Evolutionary conservation across 2,329 filamentous ascomycete genomes (phyloP).

Genomic region (Daldinia sp.): DNA sequence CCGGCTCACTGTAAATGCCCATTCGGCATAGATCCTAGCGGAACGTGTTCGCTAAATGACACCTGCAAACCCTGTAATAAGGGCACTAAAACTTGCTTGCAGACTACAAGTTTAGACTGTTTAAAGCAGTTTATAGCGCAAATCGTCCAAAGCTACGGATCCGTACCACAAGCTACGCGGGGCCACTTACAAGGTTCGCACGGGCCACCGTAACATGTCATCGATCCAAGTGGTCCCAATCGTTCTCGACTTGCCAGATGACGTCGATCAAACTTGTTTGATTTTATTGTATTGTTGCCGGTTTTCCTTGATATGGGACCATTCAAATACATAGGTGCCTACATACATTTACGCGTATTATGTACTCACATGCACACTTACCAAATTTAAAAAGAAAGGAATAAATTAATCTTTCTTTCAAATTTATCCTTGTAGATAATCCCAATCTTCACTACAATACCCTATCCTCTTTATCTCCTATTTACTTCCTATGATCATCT

Average conservation of each 20-base stretch:
- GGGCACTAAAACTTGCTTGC: slow-evolving; percentile 15
- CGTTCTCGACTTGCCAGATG: slow-evolving; percentile 34
- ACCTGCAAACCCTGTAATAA: neutral
- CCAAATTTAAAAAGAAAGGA: neutral
- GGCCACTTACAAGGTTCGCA: slow-evolving; percentile 17
- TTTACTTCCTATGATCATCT: neutral
- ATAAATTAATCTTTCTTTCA: neutral
- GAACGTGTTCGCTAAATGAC: slow-evolving; percentile 7
- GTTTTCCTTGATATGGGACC: slow-evolving; percentile 37
- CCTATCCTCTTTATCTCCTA: neutral
- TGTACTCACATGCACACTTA: neutral
- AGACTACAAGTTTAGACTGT: slow-evolving; percentile 5
- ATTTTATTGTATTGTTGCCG: slow-evolving; percentile 13
- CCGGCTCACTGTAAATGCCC: neutral
- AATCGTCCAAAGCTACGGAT: slow-evolving; percentile 10
- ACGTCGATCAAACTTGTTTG: slow-evolving; percentile 42
- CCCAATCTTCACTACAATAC: neutral
- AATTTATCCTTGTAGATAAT: neutral
- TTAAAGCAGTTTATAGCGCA: slow-evolving; percentile 35
- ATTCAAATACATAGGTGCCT: too few species aligned
- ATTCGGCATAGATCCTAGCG: slow-evolving; percentile 12
- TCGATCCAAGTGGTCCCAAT: slow-evolving; percentile 39
- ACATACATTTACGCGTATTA: neutral
- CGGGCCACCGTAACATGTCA: slow-evolving; percentile 34
- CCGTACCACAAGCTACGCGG: neutral